Conservation (phyloP, 1,284 basidiomycete species). For the Papiliotrema nemorosa region DNA sequence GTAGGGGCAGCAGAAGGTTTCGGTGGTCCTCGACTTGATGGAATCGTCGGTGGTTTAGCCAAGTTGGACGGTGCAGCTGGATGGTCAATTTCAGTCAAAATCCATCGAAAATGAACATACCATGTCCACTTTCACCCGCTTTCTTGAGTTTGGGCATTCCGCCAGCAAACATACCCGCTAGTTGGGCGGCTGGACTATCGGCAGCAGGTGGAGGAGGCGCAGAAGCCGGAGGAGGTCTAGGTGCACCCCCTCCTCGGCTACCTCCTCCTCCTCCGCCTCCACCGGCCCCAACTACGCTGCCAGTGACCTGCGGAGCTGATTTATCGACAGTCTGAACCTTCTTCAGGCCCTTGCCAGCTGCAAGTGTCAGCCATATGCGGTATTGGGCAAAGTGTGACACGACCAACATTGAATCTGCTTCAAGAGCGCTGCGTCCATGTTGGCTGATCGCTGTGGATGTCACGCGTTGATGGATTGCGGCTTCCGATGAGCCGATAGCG, state of each 20-base stretch:
- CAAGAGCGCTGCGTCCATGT: slow-evolving; percentile 43
- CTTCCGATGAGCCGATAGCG: too few species aligned
- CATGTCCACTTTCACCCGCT: slow-evolving; percentile 53
- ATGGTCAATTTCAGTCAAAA: slow-evolving; percentile 6
- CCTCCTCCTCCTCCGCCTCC: slow-evolving; percentile 49
- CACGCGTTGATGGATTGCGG: too few species aligned
- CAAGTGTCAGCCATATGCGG: neutral
- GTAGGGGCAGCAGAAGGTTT: slow-evolving; percentile 39
- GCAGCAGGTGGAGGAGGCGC: slow-evolving; percentile 17
- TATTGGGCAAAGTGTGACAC: neutral
- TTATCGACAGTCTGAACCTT: slow-evolving; percentile 78
- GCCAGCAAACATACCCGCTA: slow-evolving; percentile 80
- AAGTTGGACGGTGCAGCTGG: slow-evolving; percentile 17
- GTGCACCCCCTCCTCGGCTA: slow-evolving; percentile 51
- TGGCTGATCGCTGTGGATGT: slow-evolving; percentile 2
- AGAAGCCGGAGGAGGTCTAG: slow-evolving; percentile 16
- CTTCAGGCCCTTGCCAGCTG: slow-evolving; percentile 69
- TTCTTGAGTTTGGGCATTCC: slow-evolving; percentile 86
- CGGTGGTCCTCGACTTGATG: slow-evolving; percentile 15
- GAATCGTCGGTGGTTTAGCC: slow-evolving; percentile 28
- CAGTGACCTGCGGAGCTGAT: slow-evolving; percentile 61
- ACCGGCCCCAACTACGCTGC: slow-evolving; percentile 45
- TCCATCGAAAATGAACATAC: slow-evolving; percentile 14
- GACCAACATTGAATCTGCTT: slow-evolving; percentile 42
- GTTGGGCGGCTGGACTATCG: slow-evolving; percentile 58